Percentiles rank a stretch among this genome's conserved stretches.
Evolutionary conservation across 139 green algal species (phyloP).

Genomic region (Coccomyxa sp.): DNA sequence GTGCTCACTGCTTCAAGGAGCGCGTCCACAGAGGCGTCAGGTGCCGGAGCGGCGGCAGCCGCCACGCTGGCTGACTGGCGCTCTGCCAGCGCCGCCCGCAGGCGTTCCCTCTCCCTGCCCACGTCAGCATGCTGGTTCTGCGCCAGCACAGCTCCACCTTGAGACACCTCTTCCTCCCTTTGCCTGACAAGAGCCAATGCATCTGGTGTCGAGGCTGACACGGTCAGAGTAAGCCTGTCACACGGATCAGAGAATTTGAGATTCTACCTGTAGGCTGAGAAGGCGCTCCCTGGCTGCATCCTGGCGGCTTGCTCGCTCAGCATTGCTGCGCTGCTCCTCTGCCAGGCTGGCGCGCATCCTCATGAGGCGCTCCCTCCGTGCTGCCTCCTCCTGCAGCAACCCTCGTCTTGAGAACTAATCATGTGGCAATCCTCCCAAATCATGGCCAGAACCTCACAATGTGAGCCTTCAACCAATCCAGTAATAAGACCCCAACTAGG

Average conservation of each 20-base stretch:
- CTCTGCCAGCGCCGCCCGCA: neutral
- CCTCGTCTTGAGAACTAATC: neutral
- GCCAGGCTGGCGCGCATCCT: slow-evolving; percentile 1
- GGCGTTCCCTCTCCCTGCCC: neutral
- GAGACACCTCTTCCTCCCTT: neutral
- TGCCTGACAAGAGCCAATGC: neutral
- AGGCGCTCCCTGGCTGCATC: neutral
- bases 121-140: neutral
- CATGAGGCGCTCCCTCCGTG: slow-evolving; percentile 4
- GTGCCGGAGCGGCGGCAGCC: too few relatives aligned
- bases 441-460: neutral
- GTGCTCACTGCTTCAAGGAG: neutral
- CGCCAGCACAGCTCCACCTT: neutral
- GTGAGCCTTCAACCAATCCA: neutral
- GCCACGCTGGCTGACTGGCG: neutral
- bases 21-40: neutral
- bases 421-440: too few relatives aligned
- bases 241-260: too few relatives aligned
- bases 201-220: neutral
- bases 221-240: neutral
- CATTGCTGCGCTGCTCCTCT: neutral
- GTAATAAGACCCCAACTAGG: neutral
- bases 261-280: neutral
- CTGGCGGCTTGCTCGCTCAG: neutral
- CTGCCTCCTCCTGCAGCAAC: slow-evolving; percentile 2